A percentile compares a stretch with the other conserved stretches of the same genome.
Evolutionary conservation across 768 basidiomycete species (phyloP).

Genomic region (Pisolithus albus): DNA sequence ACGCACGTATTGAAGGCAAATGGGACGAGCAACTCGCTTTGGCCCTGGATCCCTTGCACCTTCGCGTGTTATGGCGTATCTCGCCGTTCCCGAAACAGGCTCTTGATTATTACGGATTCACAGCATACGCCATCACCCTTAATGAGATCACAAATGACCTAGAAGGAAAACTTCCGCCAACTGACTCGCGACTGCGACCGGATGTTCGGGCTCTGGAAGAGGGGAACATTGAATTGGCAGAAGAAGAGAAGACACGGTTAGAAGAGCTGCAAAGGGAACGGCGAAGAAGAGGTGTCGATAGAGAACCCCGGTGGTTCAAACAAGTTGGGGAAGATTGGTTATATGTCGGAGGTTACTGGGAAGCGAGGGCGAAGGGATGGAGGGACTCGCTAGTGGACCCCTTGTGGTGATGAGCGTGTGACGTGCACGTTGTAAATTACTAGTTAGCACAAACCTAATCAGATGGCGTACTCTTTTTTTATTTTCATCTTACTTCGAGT

Average conservation of each 20-base stretch:
- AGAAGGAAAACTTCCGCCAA: slow-evolving; percentile 57
- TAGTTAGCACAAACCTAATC: neutral
- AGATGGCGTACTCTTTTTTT: neutral
- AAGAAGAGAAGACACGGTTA: slow-evolving; percentile 60
- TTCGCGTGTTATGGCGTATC: slow-evolving; percentile 74
- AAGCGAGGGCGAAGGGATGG: slow-evolving; percentile 61
- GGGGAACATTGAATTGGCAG: slow-evolving; percentile 64
- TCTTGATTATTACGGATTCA: slow-evolving; percentile 76
- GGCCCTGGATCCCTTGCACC: slow-evolving; percentile 57
- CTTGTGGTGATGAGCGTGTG: slow-evolving; percentile 51
- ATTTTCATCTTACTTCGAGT: no score
- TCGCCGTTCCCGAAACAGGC: slow-evolving; percentile 66
- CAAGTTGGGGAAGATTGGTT: slow-evolving; percentile 64
- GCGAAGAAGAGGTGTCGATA: slow-evolving; percentile 52
- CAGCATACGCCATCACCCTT: slow-evolving; percentile 68
- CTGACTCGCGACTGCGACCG: slow-evolving; percentile 76
- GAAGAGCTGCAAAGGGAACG: slow-evolving; percentile 76
- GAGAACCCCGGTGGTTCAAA: slow-evolving; percentile 69
- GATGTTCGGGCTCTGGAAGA: slow-evolving; percentile 81
- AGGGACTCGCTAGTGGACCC: slow-evolving; percentile 40
- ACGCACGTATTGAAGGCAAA: slow-evolving; percentile 73
- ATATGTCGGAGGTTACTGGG: slow-evolving; percentile 82
- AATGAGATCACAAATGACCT: slow-evolving; percentile 74
- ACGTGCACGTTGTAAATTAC: neutral
- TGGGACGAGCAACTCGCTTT: slow-evolving; percentile 84